Percentiles rank a stretch among this genome's conserved stretches.
Evolutionary conservation across 306 rosid species (phyloP).

Genomic region (Sesbania bispinosa): DNA sequence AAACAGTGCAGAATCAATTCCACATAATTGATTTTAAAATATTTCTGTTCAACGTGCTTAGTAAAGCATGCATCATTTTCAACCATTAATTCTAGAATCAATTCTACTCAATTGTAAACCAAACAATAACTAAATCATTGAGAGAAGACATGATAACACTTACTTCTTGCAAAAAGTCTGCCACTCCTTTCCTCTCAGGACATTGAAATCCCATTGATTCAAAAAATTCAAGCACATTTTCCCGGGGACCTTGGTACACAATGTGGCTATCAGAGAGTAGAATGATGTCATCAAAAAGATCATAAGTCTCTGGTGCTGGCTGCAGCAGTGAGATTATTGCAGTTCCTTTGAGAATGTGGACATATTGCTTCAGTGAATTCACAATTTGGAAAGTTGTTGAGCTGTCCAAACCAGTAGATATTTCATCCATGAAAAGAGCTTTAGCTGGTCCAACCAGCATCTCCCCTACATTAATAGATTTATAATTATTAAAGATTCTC

Average conservation of each 20-base stretch:
- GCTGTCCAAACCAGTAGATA: slow-evolving; percentile 68
- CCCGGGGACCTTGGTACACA: slow-evolving; percentile 60
- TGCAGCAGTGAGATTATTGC: slow-evolving; percentile 52
- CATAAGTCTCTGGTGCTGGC: slow-evolving; percentile 68
- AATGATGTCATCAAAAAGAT: slow-evolving; percentile 62
- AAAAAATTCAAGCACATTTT: slow-evolving; percentile 46
- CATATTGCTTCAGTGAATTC: slow-evolving; percentile 51
- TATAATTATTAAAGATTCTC: background rate
- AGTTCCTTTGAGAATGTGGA: slow-evolving; percentile 58
- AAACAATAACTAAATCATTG: background rate
- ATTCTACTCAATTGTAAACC: too few species aligned
- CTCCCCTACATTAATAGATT: slow-evolving; percentile 39
- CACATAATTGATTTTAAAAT: too few species aligned
- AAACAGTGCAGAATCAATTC: too few species aligned
- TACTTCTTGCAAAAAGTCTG: slow-evolving; percentile 65
- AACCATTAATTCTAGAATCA: too few species aligned
- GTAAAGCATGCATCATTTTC: too few species aligned
- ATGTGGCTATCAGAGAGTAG: slow-evolving; percentile 60
- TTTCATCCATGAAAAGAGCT: slow-evolving; percentile 64
- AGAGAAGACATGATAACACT: slow-evolving; percentile 14
- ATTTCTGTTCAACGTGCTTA: too few species aligned
- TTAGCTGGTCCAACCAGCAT: slow-evolving; percentile 66
- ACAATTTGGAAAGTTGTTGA: slow-evolving; percentile 62
- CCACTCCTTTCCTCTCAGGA: slow-evolving; percentile 59
- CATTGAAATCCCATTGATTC: slow-evolving; percentile 49